These are phyloP conservation scores for Venturia carpophila DNA, from an alignment of 2,329 filamentous ascomycete species.

Conservation along the genomic window DNA sequence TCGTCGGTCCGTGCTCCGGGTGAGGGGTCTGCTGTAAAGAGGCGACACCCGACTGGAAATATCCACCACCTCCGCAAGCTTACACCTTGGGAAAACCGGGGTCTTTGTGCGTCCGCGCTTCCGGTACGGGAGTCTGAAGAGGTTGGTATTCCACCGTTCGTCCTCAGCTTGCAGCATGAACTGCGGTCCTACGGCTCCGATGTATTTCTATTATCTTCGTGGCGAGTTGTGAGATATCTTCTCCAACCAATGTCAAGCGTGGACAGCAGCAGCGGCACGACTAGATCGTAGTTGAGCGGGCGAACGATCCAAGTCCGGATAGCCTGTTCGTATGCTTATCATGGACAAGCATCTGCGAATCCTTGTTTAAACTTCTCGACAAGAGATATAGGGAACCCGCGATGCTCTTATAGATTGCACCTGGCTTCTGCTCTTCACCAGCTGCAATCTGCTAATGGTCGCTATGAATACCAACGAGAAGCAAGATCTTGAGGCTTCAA, in stretches of 20 bases:
- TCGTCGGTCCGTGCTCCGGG: too few relatives aligned
- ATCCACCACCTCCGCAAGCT: conserved; percentile 3
- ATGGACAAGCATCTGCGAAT: background rate
- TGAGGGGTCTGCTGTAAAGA: too few relatives aligned
- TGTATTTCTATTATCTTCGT: background rate
- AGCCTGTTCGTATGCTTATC: background rate
- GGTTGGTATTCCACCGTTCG: too few relatives aligned
- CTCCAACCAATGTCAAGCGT: background rate
- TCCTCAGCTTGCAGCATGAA: background rate
- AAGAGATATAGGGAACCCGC: too few relatives aligned
- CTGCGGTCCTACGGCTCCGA: background rate
- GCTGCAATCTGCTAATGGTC: background rate
- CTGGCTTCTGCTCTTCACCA: background rate
- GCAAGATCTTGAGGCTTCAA: background rate
- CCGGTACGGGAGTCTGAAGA: too few relatives aligned
- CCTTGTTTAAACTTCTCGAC: background rate
- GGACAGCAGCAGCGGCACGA: background rate
- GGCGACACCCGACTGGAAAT: background rate
- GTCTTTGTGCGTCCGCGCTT: background rate
- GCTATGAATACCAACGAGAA: background rate
- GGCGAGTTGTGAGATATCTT: background rate
- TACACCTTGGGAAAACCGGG: background rate
- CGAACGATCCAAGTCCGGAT: background rate
- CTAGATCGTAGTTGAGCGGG: background rate
- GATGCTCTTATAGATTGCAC: background rate